Conservation (phyloP, 2,329 filamentous ascomycete genomes). For the Meredithiella fracta region DNA sequence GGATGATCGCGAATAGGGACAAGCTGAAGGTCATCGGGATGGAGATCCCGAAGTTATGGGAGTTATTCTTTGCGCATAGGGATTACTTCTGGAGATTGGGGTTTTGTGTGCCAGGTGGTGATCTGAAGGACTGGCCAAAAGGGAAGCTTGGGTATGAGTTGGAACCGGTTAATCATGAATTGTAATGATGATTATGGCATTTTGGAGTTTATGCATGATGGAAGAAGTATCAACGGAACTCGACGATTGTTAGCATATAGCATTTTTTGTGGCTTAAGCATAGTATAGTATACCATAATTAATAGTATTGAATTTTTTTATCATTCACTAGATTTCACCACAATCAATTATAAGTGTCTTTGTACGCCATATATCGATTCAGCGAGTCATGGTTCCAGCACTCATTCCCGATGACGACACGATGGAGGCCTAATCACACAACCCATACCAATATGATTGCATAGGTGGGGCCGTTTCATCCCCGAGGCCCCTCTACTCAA, state of each 20-base stretch:
- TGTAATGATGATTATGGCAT: slow-evolving; percentile 19
- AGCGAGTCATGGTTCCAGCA: too few relatives aligned
- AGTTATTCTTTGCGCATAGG: slow-evolving; percentile 80
- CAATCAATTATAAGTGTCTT: too few relatives aligned
- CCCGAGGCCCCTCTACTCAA: too few relatives aligned
- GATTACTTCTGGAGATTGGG: slow-evolving; percentile 96
- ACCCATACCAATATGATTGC: too few relatives aligned
- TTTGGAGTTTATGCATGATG: not conserved
- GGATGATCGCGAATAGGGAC: slow-evolving; percentile 26
- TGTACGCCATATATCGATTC: too few relatives aligned
- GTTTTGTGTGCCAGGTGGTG: slow-evolving; percentile 69
- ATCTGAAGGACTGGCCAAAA: slow-evolving; percentile 49
- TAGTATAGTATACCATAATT: too few relatives aligned
- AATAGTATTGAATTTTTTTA: too few relatives aligned
- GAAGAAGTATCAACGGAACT: not conserved
- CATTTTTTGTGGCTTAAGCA: too few relatives aligned
- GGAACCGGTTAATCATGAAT: slow-evolving; percentile 22
- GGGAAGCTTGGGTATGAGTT: slow-evolving; percentile 27
- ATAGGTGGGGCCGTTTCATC: too few relatives aligned
- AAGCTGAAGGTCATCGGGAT: slow-evolving; percentile 10
- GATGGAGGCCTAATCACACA: too few relatives aligned
- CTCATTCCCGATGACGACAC: too few relatives aligned
- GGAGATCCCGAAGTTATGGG: slow-evolving; percentile 52
- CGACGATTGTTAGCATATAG: not conserved
- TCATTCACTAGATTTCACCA: too few relatives aligned